Evolutionary conservation across 2,329 filamentous ascomycete genomes (phyloP).

Genomic region (Alternaria postmessia): DNA sequence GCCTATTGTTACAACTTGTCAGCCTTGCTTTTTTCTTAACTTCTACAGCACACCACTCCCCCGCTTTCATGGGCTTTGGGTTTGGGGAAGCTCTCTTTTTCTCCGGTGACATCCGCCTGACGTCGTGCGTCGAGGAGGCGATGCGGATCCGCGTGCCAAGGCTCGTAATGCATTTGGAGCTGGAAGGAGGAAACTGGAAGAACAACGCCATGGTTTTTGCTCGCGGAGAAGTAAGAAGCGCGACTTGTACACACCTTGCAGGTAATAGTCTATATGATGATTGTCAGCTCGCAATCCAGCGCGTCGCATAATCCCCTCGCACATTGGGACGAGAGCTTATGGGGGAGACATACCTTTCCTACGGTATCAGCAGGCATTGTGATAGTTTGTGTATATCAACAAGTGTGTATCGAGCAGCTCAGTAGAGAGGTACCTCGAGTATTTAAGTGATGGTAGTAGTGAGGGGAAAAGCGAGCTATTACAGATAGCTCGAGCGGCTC

Average conservation of each 20-base stretch:
- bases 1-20: constrained; percentile 62
- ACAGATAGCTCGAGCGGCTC: constrained; percentile 29
- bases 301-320: background rate
- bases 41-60: background rate
- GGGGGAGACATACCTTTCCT: constrained; percentile 54
- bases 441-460: background rate
- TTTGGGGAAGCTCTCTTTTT: background rate
- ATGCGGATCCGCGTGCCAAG: constrained; percentile 45
- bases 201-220: background rate
- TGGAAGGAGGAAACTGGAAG: background rate
- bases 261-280: constrained; percentile 75
- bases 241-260: constrained; percentile 83
- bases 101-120: constrained; percentile 16
- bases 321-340: background rate
- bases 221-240: constrained; percentile 42
- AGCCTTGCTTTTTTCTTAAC: constrained; percentile 19
- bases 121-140: background rate
- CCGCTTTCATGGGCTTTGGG: background rate
- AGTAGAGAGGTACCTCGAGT: constrained; percentile 5
- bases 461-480: constrained; percentile 21
- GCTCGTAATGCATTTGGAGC: constrained; percentile 7
- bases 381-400: constrained; percentile 17
- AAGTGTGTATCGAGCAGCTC: constrained; percentile 20
- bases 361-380: constrained; percentile 64
- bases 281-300: constrained; percentile 14